Conservation (phyloP, 2,329 filamentous ascomycete genomes). For the Aspergillus novoparasiticus region DNA sequence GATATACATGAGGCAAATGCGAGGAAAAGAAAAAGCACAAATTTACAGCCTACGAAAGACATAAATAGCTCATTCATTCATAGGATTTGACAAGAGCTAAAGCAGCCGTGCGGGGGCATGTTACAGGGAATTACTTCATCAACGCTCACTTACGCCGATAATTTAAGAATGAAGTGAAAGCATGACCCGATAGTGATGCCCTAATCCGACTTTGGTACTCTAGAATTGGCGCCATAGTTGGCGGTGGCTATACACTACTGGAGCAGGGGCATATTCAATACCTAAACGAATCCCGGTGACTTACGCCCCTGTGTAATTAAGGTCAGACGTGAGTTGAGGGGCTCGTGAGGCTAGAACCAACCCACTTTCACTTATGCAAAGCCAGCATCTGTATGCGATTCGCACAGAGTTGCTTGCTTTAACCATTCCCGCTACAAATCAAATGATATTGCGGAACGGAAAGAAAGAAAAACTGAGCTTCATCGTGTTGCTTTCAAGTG, state of each 20-base stretch:
- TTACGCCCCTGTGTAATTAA: background rate
- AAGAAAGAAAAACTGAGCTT: background rate
- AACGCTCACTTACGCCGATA: background rate
- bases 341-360: background rate
- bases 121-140: background rate
- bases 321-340: background rate
- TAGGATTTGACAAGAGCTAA: background rate
- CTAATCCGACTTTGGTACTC: background rate
- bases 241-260: background rate
- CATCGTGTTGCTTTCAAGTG: background rate
- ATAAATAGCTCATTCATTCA: background rate
- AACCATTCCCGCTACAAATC: background rate
- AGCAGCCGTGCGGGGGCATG: background rate
- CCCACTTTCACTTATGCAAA: background rate
- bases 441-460: background rate
- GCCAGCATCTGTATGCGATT: background rate
- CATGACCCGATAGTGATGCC: background rate
- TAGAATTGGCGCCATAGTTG: background rate
- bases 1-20: background rate
- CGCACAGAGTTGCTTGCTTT: background rate
- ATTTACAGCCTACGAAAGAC: background rate
- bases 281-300: background rate
- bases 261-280: background rate
- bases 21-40: background rate
- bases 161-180: background rate